Conservation (phyloP, 495 filamentous ascomycete genomes). For the Neurospora sp. region DNA sequence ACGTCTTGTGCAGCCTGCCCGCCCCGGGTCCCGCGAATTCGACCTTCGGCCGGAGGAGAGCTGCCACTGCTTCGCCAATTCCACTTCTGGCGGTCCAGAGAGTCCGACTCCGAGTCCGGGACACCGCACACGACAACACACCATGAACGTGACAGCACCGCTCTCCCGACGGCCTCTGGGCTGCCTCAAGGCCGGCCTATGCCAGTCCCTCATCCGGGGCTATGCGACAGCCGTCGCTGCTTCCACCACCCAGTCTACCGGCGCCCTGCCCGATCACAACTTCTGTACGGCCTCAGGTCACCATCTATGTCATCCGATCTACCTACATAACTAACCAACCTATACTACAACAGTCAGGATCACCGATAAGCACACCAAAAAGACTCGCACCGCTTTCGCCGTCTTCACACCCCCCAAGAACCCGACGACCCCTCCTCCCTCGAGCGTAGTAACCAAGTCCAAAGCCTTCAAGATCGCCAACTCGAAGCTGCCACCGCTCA, state of each 20-base stretch:
- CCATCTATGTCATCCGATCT: no score
- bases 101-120: slow-evolving; percentile 3
- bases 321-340: not conserved
- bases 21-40: not conserved
- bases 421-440: slow-evolving; percentile 3
- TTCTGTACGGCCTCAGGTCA: slow-evolving; percentile 24
- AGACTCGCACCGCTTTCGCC: slow-evolving; percentile 31
- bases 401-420: slow-evolving; percentile 35
- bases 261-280: slow-evolving; percentile 21
- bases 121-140: slow-evolving; percentile 13
- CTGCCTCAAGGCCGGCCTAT: slow-evolving; percentile 53
- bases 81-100: not conserved
- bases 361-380: slow-evolving; percentile 16
- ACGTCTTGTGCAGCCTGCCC: not conserved
- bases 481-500: slow-evolving; percentile 8
- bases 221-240: slow-evolving; percentile 21
- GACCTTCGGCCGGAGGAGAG: not conserved
- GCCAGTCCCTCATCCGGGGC: slow-evolving; percentile 14
- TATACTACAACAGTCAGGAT: slow-evolving; percentile 8
- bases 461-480: slow-evolving; percentile 13
- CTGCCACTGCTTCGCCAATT: slow-evolving; percentile 1
- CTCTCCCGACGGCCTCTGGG: slow-evolving; percentile 51
- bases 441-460: slow-evolving; percentile 1
- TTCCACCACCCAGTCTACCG: slow-evolving; percentile 4
- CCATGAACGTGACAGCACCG: slow-evolving; percentile 48